These are phyloP conservation scores for Calonectria pseudoturangicola DNA, from an alignment of 2,329 filamentous ascomycete genomes.

Conservation along the genomic window DNA sequence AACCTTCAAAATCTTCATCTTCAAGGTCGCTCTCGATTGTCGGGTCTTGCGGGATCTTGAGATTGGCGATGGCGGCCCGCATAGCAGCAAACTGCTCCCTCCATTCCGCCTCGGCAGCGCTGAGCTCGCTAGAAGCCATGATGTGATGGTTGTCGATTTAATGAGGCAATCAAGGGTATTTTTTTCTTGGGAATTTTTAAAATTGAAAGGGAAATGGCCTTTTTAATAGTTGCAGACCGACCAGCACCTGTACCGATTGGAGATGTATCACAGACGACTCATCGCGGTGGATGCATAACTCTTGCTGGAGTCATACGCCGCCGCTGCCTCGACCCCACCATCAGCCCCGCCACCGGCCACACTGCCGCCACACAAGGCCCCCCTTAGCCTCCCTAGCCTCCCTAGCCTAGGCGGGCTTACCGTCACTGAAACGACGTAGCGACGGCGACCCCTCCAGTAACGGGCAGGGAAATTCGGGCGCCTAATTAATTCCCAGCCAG, in stretches of 20 bases:
- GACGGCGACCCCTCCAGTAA: constrained; percentile 28
- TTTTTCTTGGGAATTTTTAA: neutral
- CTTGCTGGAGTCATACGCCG: constrained; percentile 38
- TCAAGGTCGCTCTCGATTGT: constrained; percentile 70
- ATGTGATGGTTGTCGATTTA: constrained; percentile 26
- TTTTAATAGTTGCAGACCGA: neutral
- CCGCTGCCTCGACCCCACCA: constrained; percentile 36
- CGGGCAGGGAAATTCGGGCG: constrained; percentile 33
- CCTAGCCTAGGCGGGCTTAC: constrained; percentile 1
- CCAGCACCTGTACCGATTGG: neutral
- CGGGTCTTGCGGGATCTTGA: constrained; percentile 70
- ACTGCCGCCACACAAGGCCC: constrained; percentile 14
- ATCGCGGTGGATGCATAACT: neutral
- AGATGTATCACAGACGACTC: constrained; percentile 21
- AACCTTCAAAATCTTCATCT: constrained; percentile 77
- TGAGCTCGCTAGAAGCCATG: constrained; percentile 61
- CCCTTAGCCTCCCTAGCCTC: neutral
- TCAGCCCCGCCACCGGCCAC: constrained; percentile 31
- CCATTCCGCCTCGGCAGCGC: constrained; percentile 79
- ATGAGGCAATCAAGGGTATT: neutral
- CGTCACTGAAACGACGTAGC: constrained; percentile 5
- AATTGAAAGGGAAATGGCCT: neutral
- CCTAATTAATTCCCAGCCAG: constrained; percentile 40
- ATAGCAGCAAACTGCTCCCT: constrained; percentile 89
- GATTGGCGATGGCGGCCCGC: constrained; percentile 86